Evolutionary conservation across 1,284 basidiomycete genomes (phyloP), one percentile per base, ranked within the genome.

Genomic region (Apiotrichum gracile): DNA sequence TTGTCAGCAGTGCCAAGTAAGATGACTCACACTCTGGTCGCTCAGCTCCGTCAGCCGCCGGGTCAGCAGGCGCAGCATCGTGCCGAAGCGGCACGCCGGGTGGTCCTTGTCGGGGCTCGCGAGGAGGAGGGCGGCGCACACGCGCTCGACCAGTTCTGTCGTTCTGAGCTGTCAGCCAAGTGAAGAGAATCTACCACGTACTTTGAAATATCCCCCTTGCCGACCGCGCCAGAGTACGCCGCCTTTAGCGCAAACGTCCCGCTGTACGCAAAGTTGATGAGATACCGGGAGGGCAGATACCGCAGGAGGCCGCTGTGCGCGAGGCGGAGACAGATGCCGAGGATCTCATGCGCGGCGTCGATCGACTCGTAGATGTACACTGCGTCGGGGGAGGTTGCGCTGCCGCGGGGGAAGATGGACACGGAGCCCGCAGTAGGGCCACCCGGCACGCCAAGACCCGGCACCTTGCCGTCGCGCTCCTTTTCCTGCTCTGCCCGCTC

Each of bases 331-430:
- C 72, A 72, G 38, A 73, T 72, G 27, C 63, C 47, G 29, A 76
- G 61, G 6, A 76, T 65, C 57, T 76, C 70, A 25, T 67, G 63
- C n/a, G 72, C 73, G 0, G 75, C 70, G 34, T 73, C 70, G 47
- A 73, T 71, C 5, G 68, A 68, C 35, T 73, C 72, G 60, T 69
- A 73, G 58, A 75, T 75, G 57, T 70, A 74, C 47, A 70, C 52
- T 4, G 72, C 73, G 55, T 75, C 73, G 1, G 73, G 72, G 1
- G 69, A 70, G 16, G 70, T 68, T 19, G 73, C 73, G 4, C 66
- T 63, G n/a, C 69, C 69, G 40, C 35, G 69, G 55, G 55, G 69
- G 63, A 46, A 71, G 54, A 60, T 68, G 61, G 14, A 61, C 47
- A 46, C 51, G 14, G 41, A 34, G 37, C 29, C 46, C 47, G 16